These are phyloP conservation scores for Hemisphaericaspora xylofermentans DNA, from an alignment of 1,139 yeast species.

Conservation along the genomic window DNA sequence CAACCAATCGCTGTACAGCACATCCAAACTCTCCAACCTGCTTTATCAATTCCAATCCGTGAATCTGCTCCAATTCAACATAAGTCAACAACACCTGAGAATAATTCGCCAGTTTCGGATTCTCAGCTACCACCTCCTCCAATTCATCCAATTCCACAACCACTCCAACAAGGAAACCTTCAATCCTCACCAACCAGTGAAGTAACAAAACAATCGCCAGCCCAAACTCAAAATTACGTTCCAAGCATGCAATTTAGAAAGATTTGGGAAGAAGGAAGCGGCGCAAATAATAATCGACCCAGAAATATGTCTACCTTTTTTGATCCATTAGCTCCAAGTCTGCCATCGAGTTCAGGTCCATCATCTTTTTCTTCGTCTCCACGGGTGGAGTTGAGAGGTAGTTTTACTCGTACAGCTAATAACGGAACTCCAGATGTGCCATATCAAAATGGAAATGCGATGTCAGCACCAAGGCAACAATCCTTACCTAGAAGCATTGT, in stretches of 20 bases:
- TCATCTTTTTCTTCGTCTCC: constrained; percentile 5
- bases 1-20: neutral
- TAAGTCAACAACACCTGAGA: neutral
- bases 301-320: constrained; percentile 37
- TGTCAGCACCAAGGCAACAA: constrained; percentile 9
- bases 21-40: neutral
- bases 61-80: neutral
- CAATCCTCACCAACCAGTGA: neutral
- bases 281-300: constrained; percentile 18
- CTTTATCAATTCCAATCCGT: constrained; percentile 2
- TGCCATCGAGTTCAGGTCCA: constrained; percentile 14
- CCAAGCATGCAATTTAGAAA: constrained; percentile 39
- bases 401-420: neutral
- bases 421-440: constrained; percentile 1
- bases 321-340: constrained; percentile 39
- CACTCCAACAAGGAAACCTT: too few species aligned
- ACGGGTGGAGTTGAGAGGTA: neutral
- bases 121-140: constrained; percentile 3
- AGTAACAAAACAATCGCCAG: constrained; percentile 1
- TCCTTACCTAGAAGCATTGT: constrained; percentile 10
- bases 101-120: neutral
- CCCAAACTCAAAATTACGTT: constrained; percentile 22
- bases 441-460: neutral
- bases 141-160: too few species aligned
- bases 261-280: constrained; percentile 32